Conservation (phyloP, 371 early-diverging fungal genomes). For the Actinomortierella ambigua region DNA sequence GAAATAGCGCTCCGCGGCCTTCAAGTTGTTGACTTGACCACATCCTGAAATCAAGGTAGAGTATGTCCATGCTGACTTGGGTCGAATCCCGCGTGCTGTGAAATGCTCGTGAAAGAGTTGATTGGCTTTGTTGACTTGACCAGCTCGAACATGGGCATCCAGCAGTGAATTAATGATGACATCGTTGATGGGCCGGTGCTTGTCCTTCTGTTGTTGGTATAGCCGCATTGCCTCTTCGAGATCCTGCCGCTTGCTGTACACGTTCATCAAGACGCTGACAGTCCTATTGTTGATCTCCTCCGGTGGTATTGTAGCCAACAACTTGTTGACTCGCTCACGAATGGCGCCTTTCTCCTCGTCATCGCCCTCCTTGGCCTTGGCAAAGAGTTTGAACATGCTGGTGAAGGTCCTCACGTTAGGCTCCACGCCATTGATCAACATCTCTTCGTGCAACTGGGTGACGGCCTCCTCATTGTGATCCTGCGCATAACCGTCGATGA, state of each 20-base stretch:
- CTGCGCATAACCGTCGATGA: constrained; percentile 32
- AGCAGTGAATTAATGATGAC: constrained; percentile 35
- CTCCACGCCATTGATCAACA: constrained; percentile 35
- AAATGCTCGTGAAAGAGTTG: constrained; percentile 38
- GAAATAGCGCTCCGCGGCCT: constrained; percentile 29
- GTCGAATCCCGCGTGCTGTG: constrained; percentile 15
- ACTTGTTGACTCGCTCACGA: constrained; percentile 7
- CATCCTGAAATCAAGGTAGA: constrained; percentile 39
- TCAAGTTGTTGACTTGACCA: constrained; percentile 15
- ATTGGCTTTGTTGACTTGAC: constrained; percentile 18
- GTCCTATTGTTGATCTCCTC: constrained; percentile 37
- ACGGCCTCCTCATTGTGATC: constrained; percentile 39
- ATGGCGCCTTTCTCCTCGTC: constrained; percentile 3
- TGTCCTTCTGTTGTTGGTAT: constrained; percentile 20
- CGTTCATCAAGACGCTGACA: constrained; percentile 37
- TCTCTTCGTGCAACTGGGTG: constrained; percentile 30
- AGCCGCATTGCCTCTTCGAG: constrained; percentile 25
- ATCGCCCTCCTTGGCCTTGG: constrained; percentile 13
- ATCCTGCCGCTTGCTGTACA: constrained; percentile 41
- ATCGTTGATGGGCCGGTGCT: constrained; percentile 19
- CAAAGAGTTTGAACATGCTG: constrained; percentile 53
- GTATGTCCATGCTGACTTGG: constrained; percentile 23
- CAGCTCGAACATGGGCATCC: constrained; percentile 30
- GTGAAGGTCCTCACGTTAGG: constrained; percentile 56
- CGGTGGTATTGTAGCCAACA: constrained; percentile 25